These are phyloP conservation scores for Penicillium malachiteum DNA, from an alignment of 495 filamentous ascomycete species.

Conservation along the genomic window DNA sequence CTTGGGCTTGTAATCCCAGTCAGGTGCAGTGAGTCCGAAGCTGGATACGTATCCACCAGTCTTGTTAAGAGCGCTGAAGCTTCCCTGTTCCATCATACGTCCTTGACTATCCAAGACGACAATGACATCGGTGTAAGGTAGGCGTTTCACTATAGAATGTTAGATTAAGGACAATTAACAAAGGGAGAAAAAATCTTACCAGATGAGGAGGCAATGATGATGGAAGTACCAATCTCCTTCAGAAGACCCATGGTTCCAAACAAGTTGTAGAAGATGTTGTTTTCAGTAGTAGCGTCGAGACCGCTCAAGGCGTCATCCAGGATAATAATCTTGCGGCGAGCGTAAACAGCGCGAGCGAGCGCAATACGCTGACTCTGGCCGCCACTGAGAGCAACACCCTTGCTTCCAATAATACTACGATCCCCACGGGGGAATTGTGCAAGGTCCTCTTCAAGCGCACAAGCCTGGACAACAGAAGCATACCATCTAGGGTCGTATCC, in stretches of 20 bases:
- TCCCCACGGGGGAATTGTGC: slow-evolving; percentile 55
- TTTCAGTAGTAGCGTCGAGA: slow-evolving; percentile 59
- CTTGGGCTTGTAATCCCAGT: slow-evolving; percentile 32
- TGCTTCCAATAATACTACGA: slow-evolving; percentile 60
- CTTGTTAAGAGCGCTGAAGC: slow-evolving; percentile 44
- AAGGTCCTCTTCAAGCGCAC: slow-evolving; percentile 58
- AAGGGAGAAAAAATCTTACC: neutral
- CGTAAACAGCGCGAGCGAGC: slow-evolving; percentile 59
- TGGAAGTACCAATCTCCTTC: slow-evolving; percentile 45
- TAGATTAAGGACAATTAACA: too few relatives aligned
- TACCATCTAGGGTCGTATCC: slow-evolving; percentile 60
- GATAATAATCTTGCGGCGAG: slow-evolving; percentile 51
- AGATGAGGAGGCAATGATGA: slow-evolving; percentile 53
- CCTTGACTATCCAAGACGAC: slow-evolving; percentile 48
- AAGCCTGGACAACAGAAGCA: slow-evolving; percentile 60
- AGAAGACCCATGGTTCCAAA: slow-evolving; percentile 57
- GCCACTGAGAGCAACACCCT: slow-evolving; percentile 62
- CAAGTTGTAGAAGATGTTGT: slow-evolving; percentile 56
- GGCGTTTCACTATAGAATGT: slow-evolving; percentile 36
- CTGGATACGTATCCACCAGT: slow-evolving; percentile 50
- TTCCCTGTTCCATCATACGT: slow-evolving; percentile 50
- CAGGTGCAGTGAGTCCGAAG: slow-evolving; percentile 36
- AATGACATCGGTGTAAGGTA: slow-evolving; percentile 52
- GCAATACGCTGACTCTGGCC: slow-evolving; percentile 67
- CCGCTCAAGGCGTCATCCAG: slow-evolving; percentile 63